These are phyloP conservation scores for Centrapalus pauciflorus DNA, from an alignment of 129 eudicot genomes.

Conservation along the genomic window DNA sequence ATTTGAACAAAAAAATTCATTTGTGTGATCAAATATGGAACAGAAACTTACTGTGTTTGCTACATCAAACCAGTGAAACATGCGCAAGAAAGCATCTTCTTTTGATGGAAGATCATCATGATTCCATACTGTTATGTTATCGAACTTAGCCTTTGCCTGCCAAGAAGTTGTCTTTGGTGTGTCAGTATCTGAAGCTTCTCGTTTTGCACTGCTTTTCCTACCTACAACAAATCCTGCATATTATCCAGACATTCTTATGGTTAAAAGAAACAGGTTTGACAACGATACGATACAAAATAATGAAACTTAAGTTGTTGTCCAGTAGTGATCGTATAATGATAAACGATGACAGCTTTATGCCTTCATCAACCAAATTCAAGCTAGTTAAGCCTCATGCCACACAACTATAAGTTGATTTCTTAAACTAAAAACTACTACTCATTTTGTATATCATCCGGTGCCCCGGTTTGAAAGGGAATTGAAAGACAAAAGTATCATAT, in stretches of 20 bases:
- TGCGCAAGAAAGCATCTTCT: slow-evolving; percentile 80
- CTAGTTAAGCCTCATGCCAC: background rate
- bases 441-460: too few species aligned
- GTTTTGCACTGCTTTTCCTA: slow-evolving; percentile 39
- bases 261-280: background rate
- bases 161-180: slow-evolving; percentile 38
- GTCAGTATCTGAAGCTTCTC: slow-evolving; percentile 33
- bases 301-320: background rate
- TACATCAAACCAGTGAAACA: slow-evolving; percentile 82
- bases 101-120: slow-evolving; percentile 89
- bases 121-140: slow-evolving; percentile 76
- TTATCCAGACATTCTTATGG: background rate
- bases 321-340: background rate
- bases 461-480: too few species aligned
- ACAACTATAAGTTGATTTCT: too few species aligned
- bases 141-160: slow-evolving; percentile 63
- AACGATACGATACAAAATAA: background rate
- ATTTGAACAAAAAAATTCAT: background rate
- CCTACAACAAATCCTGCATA: slow-evolving; percentile 72
- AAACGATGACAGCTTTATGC: background rate
- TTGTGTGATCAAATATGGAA: slow-evolving; percentile 6
- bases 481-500: too few species aligned
- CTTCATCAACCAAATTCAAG: background rate
- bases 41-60: slow-evolving; percentile 73
- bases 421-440: too few species aligned